A percentile compares a stretch with the other conserved stretches of the same genome.
Evolutionary conservation across 768 basidiomycete genomes (phyloP).

Genomic region (Crucibulum laeve): DNA sequence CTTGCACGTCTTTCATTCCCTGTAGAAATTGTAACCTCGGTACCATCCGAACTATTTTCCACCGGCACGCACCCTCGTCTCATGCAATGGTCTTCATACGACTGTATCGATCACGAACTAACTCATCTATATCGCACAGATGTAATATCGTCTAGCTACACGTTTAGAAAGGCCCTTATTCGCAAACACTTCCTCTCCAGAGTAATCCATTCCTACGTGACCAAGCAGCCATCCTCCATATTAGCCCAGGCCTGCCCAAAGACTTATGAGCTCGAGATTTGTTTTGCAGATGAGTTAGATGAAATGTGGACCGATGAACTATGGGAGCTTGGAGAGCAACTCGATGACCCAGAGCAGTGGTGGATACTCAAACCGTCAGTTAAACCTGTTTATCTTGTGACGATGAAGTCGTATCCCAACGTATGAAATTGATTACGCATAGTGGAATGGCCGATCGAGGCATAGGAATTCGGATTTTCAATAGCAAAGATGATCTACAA

Average conservation of each 20-base stretch:
- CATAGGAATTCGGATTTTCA: constrained; percentile 90
- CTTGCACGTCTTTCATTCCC: constrained; percentile 21
- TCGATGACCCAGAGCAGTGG: constrained; percentile 60
- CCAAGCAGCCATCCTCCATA: constrained; percentile 60
- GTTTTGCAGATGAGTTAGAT: constrained; percentile 91
- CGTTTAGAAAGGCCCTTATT: constrained; percentile 89
- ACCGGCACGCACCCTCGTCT: constrained; percentile 19
- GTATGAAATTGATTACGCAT: constrained; percentile 6
- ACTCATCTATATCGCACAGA: constrained; percentile 44
- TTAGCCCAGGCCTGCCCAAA: constrained; percentile 57
- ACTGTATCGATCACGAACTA: constrained; percentile 75
- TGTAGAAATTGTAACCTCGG: constrained; percentile 13
- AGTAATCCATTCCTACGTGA: constrained; percentile 64
- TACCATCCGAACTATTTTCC: constrained; percentile 3
- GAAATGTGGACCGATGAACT: constrained; percentile 92
- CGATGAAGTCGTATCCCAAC: no score
- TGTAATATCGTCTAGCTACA: constrained; percentile 77
- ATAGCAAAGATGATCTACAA: constrained; percentile 65
- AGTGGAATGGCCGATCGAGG: constrained; percentile 94
- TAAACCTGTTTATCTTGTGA: constrained; percentile 3
- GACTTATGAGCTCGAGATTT: constrained; percentile 83
- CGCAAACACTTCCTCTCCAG: constrained; percentile 89
- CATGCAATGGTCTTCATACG: constrained; percentile 87
- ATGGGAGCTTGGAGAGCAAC: constrained; percentile 71
- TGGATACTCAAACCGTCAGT: constrained; percentile 90